These are phyloP conservation scores for Cutaneotrichosporon arboriforme DNA, from an alignment of 1,284 basidiomycete species.

Conservation along the genomic window DNA sequence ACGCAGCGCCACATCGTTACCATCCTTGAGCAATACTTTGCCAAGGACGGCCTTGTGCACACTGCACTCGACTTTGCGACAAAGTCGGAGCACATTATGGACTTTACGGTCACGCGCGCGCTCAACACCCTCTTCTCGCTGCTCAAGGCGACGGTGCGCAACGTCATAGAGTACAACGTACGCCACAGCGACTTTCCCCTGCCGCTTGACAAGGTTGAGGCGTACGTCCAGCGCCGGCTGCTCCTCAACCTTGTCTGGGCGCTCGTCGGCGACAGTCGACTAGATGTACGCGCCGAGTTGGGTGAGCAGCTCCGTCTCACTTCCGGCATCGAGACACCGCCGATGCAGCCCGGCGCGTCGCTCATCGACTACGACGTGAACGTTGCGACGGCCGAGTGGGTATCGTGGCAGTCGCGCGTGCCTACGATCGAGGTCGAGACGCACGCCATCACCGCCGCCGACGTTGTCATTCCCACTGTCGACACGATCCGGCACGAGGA, in stretches of 20 bases:
- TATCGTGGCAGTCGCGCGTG: constrained; percentile 83
- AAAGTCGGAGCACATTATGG: constrained; percentile 94
- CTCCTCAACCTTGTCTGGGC: constrained; percentile 95
- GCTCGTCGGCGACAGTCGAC: constrained; percentile 90
- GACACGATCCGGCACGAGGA: constrained; percentile 99
- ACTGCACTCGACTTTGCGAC: constrained; percentile 72
- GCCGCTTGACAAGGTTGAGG: constrained; percentile 71
- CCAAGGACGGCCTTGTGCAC: constrained; percentile 72
- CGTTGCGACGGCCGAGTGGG: constrained; percentile 78
- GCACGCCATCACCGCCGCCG: constrained; percentile 88
- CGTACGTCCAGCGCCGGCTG: constrained; percentile 86
- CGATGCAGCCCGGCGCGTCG: constrained; percentile 66
- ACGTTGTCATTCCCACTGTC: constrained; percentile 96
- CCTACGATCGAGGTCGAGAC: constrained; percentile 96
- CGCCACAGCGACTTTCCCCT: constrained; percentile 95
- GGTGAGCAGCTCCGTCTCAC: constrained; percentile 80
- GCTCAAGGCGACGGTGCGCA: constrained; percentile 91
- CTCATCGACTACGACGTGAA: constrained; percentile 96
- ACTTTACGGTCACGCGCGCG: constrained; percentile 86
- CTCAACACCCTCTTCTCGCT: constrained; percentile 95
- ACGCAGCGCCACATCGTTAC: constrained; percentile 75
- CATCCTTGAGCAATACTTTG: constrained; percentile 77
- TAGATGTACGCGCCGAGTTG: constrained; percentile 82
- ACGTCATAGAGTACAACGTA: constrained; percentile 89
- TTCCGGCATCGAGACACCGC: constrained; percentile 85